Conservation (phyloP, 1,284 basidiomycete genomes). For the Vanrija pseudolonga region DNA sequence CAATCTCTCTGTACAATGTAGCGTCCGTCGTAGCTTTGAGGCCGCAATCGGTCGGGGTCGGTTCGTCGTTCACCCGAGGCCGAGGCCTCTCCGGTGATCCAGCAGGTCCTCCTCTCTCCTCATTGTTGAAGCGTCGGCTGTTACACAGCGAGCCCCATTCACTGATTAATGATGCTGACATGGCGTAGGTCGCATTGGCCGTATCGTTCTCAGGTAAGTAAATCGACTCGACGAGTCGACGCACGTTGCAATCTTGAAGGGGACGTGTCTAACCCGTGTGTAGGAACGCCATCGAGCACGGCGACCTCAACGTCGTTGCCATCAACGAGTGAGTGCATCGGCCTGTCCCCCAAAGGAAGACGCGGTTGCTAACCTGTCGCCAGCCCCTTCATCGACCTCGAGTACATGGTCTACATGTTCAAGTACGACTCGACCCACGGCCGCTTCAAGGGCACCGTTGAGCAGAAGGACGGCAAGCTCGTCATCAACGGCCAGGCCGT, state of each 20-base stretch:
- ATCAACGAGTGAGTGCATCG: conserved; percentile 72
- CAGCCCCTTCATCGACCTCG: conserved; percentile 91
- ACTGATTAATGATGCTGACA: neutral
- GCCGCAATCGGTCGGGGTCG: neutral
- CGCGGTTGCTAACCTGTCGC: neutral
- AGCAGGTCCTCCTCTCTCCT: neutral
- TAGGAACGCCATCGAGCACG: conserved; percentile 78
- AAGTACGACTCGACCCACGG: conserved; percentile 98
- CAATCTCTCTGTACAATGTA: neutral
- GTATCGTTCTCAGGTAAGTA: conserved; percentile 74
- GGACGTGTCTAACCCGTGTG: neutral
- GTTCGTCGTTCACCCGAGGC: conserved; percentile 4
- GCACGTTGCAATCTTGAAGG: neutral
- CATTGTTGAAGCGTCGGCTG: neutral
- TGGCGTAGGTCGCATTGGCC: conserved; percentile 83
- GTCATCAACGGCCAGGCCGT: conserved; percentile 77
- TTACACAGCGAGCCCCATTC: neutral
- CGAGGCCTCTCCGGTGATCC: conserved; percentile 3
- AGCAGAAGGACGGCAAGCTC: conserved; percentile 85
- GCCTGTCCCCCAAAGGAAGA: neutral
- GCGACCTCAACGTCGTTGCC: conserved; percentile 76
- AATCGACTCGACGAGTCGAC: neutral
- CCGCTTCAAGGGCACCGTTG: conserved; percentile 83
- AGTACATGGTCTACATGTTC: conserved; percentile 99
- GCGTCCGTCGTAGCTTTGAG: neutral